Percentiles rank a stretch among this genome's conserved stretches.
Evolutionary conservation across 441 rosid genomes (phyloP).

Genomic region (Breynia disticha): DNA sequence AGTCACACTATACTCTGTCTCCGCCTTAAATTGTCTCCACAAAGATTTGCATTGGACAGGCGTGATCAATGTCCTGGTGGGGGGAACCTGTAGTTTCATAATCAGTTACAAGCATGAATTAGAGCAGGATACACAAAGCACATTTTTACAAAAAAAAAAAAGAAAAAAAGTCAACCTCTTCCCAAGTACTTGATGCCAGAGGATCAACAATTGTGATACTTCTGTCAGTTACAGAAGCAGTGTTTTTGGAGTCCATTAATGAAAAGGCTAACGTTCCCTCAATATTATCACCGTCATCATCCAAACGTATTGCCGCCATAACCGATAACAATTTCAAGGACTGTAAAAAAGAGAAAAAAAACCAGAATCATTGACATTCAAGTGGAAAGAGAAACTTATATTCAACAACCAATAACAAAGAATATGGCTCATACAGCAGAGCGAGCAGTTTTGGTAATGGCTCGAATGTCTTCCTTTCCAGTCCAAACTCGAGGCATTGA

Average conservation of each 20-base stretch:
- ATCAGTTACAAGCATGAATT: neutral
- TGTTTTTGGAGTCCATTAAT: no score
- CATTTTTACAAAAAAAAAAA: neutral
- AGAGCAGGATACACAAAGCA: neutral
- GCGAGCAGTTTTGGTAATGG: constrained; percentile 87
- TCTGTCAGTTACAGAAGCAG: constrained; percentile 38
- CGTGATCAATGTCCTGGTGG: constrained; percentile 73
- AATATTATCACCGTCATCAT: constrained; percentile 58
- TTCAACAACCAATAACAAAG: constrained; percentile 8
- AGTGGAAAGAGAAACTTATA: neutral
- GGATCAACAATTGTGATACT: constrained; percentile 42
- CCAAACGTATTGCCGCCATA: constrained; percentile 65
- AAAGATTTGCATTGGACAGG: constrained; percentile 94
- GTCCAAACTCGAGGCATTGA: constrained; percentile 99
- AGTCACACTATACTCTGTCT: constrained; percentile 85
- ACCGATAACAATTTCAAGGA: constrained; percentile 59
- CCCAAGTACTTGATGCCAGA: constrained; percentile 82
- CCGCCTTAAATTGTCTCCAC: constrained; percentile 96
- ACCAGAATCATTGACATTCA: neutral
- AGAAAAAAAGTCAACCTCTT: constrained; percentile 52
- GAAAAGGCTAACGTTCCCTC: constrained; percentile 45
- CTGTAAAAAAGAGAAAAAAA: constrained; percentile 33
- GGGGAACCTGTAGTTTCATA: constrained; percentile 41
- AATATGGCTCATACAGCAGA: constrained; percentile 65
- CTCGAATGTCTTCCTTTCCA: constrained; percentile 95